Evolutionary conservation across 495 filamentous ascomycete species (phyloP).

Genomic region (Venustampulla echinocandica): DNA sequence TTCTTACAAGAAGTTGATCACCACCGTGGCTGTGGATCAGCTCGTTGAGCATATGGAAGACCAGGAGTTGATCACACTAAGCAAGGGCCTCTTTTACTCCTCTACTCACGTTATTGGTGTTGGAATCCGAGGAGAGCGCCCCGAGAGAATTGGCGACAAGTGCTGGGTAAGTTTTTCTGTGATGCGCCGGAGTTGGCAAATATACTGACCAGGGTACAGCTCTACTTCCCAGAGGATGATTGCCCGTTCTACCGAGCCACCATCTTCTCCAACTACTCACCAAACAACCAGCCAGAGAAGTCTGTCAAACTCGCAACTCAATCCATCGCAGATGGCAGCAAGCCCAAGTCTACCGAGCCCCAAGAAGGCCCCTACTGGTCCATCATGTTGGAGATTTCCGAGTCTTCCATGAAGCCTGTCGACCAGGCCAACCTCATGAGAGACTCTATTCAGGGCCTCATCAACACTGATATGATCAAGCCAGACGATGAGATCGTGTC

Average conservation of each 20-base stretch:
- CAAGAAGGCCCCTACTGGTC: conserved; percentile 97
- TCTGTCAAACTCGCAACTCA: conserved; percentile 80
- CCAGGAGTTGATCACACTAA: conserved; percentile 68
- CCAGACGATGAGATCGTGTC: conserved; percentile 90
- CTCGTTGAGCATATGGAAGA: conserved; percentile 84
- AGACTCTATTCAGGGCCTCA: conserved; percentile 89
- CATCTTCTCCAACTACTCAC: conserved; percentile 99
- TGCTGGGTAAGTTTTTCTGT: conserved; percentile 65
- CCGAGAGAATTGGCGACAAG: conserved; percentile 98
- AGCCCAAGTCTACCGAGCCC: conserved; percentile 55
- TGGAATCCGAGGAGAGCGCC: conserved; percentile 82
- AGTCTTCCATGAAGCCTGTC: conserved; percentile 91
- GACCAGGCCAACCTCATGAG: conserved; percentile 71
- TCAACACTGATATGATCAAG: conserved; percentile 95
- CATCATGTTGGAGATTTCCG: conserved; percentile 98
- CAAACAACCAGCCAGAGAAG: conserved; percentile 85
- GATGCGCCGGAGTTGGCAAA: background rate
- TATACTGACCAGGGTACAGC: conserved; percentile 36
- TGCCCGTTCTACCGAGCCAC: conserved; percentile 99
- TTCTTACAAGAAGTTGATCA: conserved; percentile 84
- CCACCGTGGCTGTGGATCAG: conserved; percentile 91
- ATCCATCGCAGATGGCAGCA: conserved; percentile 76
- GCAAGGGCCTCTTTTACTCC: conserved; percentile 93
- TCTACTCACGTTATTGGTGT: conserved; percentile 96
- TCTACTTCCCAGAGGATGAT: conserved; percentile 99